These are phyloP conservation scores for Sideroxylon spinosum DNA, from an alignment of 179 eudicot species.

Conservation along the genomic window DNA sequence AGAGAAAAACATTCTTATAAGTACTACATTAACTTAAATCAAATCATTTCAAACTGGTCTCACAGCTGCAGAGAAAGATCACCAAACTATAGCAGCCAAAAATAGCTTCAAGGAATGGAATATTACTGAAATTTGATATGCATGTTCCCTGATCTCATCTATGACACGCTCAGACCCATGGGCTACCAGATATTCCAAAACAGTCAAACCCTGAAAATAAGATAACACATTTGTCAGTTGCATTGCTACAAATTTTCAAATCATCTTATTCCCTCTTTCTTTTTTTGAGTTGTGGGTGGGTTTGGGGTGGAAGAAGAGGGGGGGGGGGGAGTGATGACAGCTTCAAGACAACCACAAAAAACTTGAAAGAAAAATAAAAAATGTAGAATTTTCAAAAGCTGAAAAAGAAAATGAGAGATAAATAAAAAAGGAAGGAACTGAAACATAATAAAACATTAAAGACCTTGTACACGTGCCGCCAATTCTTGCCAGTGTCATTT, in stretches of 20 bases:
- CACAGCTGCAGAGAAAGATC: background rate
- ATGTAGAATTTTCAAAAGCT: background rate
- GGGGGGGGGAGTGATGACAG: background rate
- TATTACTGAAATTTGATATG: conserved; percentile 83
- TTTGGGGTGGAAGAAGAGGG: background rate
- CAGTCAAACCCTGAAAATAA: conserved; percentile 71
- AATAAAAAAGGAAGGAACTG: background rate
- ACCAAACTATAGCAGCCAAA: background rate
- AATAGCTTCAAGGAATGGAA: conserved; percentile 17
- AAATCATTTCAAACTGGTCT: conserved; percentile 2
- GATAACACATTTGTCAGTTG: conserved; percentile 12
- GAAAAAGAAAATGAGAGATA: background rate
- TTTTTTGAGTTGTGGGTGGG: background rate
- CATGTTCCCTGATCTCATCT: conserved; percentile 93
- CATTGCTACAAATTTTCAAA: background rate
- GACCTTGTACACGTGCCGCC: conserved; percentile 99
- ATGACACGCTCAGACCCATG: conserved; percentile 94
- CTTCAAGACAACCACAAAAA: background rate
- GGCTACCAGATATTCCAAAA: conserved; percentile 90
- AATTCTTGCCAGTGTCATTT: conserved; percentile 91
- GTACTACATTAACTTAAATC: conserved; percentile 8
- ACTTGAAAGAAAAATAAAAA: background rate
- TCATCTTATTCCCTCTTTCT: no score
- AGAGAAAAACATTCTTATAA: conserved; percentile 13
- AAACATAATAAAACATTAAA: conserved; percentile 5